These are phyloP conservation scores for Plasmodium berghei DNA, from an alignment of 169 alveolate genomes.

Conservation along the genomic window DNA sequence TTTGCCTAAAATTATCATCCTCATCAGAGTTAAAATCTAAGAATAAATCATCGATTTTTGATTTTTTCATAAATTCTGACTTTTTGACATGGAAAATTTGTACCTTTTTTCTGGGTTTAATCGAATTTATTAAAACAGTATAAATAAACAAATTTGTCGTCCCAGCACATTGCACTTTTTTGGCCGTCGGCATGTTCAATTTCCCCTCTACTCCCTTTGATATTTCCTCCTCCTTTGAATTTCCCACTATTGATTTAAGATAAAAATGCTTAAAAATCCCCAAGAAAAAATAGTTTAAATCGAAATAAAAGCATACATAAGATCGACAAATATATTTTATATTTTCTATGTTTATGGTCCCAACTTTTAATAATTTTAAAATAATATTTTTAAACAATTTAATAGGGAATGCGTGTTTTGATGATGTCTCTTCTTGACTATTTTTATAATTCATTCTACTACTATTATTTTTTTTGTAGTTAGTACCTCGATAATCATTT, in stretches of 20 bases:
- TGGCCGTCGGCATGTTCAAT: too few relatives aligned
- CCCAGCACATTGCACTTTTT: background rate
- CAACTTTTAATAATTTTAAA: slow-evolving; percentile 19
- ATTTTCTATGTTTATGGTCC: slow-evolving; percentile 41
- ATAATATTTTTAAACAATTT: slow-evolving; percentile 46
- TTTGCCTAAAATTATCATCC: slow-evolving; percentile 8
- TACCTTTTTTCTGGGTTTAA: slow-evolving; percentile 67
- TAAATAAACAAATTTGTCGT: slow-evolving; percentile 34
- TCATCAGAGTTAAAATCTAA: slow-evolving; percentile 26
- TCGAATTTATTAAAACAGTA: slow-evolving; percentile 55
- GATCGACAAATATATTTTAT: slow-evolving; percentile 54
- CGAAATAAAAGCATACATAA: slow-evolving; percentile 49
- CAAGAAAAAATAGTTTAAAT: slow-evolving; percentile 1
- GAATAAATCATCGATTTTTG: slow-evolving; percentile 25
- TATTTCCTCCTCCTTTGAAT: background rate
- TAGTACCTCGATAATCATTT: background rate
- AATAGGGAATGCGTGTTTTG: slow-evolving; percentile 34
- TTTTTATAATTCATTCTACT: background rate
- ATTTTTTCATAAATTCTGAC: slow-evolving; percentile 12
- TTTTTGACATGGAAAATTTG: slow-evolving; percentile 15
- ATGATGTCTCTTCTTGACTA: background rate
- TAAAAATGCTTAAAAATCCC: too few relatives aligned
- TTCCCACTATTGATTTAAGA: background rate
- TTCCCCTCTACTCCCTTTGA: background rate
- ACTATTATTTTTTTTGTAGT: background rate